phyloP scores from a whole-genome alignment of 2,329 filamentous ascomycete genomes.

The Apiospora koreana region DNA sequence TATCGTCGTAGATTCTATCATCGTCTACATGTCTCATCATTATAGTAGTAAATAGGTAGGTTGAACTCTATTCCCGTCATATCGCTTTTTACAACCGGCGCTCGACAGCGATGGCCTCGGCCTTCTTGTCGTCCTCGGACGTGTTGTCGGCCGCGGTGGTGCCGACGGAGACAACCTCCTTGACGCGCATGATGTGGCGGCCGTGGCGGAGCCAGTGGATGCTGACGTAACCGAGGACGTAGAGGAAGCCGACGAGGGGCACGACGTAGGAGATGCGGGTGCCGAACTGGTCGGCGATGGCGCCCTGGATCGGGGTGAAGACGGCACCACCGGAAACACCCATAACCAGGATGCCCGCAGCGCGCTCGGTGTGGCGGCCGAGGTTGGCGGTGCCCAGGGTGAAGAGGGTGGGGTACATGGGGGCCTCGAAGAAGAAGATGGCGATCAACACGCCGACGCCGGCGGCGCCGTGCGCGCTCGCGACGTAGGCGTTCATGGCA shows the following conservation, averaged over 20 bases:
- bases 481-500: conserved; percentile 50
- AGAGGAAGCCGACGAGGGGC: conserved; percentile 43
- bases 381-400: conserved; percentile 15
- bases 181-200: conserved; percentile 31
- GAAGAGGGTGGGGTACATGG: conserved; percentile 17
- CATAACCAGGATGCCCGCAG: conserved; percentile 17
- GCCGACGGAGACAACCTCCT: conserved; percentile 25
- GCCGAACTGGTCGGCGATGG: conserved; percentile 37
- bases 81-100: background rate
- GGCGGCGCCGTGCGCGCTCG: background rate
- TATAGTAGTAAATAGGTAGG: background rate
- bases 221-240: conserved; percentile 34
- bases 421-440: conserved; percentile 18
- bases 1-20: background rate
- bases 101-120: background rate
- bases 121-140: conserved; percentile 11
- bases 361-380: conserved; percentile 16
- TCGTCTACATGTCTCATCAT: background rate
- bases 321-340: conserved; percentile 16
- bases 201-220: conserved; percentile 35
- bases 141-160: background rate
- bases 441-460: conserved; percentile 12
- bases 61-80: background rate
- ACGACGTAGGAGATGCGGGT: conserved; percentile 45
- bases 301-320: conserved; percentile 16